A percentile compares a stretch with the other conserved stretches of the same genome.
phyloP scores from a whole-genome alignment of 2,329 filamentous ascomycete species.

The Alternaria incomplexa region DNA sequence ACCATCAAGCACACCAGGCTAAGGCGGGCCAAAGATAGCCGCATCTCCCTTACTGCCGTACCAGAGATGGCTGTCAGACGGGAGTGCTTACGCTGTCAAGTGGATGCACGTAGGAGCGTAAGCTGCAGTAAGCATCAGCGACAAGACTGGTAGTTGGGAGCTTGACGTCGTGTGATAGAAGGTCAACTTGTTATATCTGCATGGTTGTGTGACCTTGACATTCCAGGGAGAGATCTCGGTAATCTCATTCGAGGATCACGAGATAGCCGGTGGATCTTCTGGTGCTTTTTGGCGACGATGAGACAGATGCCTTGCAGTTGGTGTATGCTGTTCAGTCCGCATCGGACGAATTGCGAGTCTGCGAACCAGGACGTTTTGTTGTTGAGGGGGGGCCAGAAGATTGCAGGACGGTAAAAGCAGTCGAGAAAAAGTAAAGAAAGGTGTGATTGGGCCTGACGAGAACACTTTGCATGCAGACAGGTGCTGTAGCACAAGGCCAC shows the following conservation, averaged over 20 bases:
- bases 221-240: neutral
- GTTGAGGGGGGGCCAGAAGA: constrained; percentile 8
- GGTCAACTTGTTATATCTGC: neutral
- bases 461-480: constrained; percentile 12
- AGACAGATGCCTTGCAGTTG: neutral
- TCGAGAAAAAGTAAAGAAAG: constrained; percentile 19
- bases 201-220: neutral
- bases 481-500: constrained; percentile 9
- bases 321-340: neutral
- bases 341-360: constrained; percentile 1
- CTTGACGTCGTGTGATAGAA: constrained; percentile 2
- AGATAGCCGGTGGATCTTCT: neutral
- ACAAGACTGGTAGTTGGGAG: constrained; percentile 24
- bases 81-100: constrained; percentile 8
- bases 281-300: neutral
- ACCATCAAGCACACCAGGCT: constrained; percentile 23
- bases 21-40: constrained; percentile 7
- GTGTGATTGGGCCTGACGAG: constrained; percentile 1
- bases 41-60: constrained; percentile 2
- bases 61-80: constrained; percentile 26
- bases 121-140: constrained; percentile 34
- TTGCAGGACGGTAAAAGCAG: constrained; percentile 4
- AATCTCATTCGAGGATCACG: neutral
- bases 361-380: neutral
- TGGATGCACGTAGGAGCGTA: constrained; percentile 30